Evolutionary conservation across 495 filamentous ascomycete species (phyloP).

Genomic region (Xylaria acuta): DNA sequence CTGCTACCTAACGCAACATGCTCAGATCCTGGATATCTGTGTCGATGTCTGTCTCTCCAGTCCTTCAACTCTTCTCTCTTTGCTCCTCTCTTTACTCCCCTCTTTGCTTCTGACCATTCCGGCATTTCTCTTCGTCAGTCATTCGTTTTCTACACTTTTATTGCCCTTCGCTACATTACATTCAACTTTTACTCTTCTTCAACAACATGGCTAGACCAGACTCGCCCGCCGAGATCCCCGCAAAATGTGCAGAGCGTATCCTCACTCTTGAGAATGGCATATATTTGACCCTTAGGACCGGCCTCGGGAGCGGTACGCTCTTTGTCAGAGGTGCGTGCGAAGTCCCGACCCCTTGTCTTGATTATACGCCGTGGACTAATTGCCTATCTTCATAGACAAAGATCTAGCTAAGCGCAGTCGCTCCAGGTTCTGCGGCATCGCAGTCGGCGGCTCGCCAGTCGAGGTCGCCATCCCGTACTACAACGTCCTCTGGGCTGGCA

Average conservation of each 20-base stretch:
- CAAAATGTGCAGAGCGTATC: slow-evolving; percentile 16
- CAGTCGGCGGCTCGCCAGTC: slow-evolving; percentile 31
- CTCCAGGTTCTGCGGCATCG: slow-evolving; percentile 33
- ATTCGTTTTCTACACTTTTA: slow-evolving; percentile 10
- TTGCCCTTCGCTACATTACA: slow-evolving; percentile 28
- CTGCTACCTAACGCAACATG: background rate
- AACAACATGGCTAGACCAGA: slow-evolving; percentile 15
- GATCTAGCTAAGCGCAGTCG: slow-evolving; percentile 27
- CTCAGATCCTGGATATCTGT: background rate
- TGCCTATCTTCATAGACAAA: slow-evolving; percentile 28
- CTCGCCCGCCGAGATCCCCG: background rate
- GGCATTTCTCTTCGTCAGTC: slow-evolving; percentile 15
- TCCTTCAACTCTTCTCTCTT: background rate
- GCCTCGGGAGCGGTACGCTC: slow-evolving; percentile 25
- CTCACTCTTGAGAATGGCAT: slow-evolving; percentile 29
- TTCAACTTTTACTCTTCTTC: background rate
- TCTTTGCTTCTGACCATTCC: slow-evolving; percentile 8
- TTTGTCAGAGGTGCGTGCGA: slow-evolving; percentile 33
- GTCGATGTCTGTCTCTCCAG: background rate
- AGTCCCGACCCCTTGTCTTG: background rate
- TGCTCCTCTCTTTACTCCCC: slow-evolving; percentile 16
- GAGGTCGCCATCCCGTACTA: slow-evolving; percentile 69
- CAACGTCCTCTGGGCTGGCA: slow-evolving; percentile 79
- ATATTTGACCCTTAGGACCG: slow-evolving; percentile 26
- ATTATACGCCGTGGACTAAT: slow-evolving; percentile 18